Evolutionary conservation across 1,139 yeast genomes (phyloP).

Genomic region (Groenewaldozyma auringiensis): DNA sequence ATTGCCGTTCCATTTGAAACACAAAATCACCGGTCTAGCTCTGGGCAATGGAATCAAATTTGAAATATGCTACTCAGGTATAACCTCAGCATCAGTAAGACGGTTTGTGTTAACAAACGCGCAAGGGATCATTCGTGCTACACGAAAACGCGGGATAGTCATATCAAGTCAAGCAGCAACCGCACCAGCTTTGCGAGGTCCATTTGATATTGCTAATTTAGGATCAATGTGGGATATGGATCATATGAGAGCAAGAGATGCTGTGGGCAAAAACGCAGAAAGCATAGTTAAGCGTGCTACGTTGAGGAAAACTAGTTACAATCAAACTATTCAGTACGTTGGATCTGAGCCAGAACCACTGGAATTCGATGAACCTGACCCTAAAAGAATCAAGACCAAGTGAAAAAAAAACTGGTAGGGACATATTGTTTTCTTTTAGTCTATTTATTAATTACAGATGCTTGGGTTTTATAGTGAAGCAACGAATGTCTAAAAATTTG

Average conservation of each 20-base stretch:
- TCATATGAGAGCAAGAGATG: conserved; percentile 50
- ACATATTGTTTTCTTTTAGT: conserved; percentile 1
- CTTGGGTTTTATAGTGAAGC: conserved; percentile 28
- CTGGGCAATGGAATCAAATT: conserved; percentile 73
- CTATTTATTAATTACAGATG: not conserved
- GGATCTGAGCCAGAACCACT: not conserved
- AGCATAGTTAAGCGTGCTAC: conserved; percentile 64
- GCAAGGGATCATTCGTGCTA: conserved; percentile 70
- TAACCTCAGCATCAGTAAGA: conserved; percentile 33
- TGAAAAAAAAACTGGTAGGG: not conserved
- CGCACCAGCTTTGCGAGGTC: conserved; percentile 54
- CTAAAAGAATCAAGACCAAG: conserved; percentile 5
- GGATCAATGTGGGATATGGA: conserved; percentile 64
- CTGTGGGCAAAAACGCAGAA: conserved; percentile 54
- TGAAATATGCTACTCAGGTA: conserved; percentile 59
- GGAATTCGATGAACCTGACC: conserved; percentile 4
- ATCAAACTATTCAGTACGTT: conserved; percentile 26
- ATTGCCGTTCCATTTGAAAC: conserved; percentile 71
- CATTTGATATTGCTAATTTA: conserved; percentile 61
- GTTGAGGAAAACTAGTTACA: conserved; percentile 54
- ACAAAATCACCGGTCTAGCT: conserved; percentile 78
- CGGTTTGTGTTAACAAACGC: conserved; percentile 62
- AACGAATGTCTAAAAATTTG: conserved; percentile 32
- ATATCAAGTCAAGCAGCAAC: conserved; percentile 66
- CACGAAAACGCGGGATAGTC: conserved; percentile 71